Percentiles rank a stretch among this genome's conserved stretches.
Evolutionary conservation across 441 rosid species (phyloP).

Genomic region (Gossypium lobatum): DNA sequence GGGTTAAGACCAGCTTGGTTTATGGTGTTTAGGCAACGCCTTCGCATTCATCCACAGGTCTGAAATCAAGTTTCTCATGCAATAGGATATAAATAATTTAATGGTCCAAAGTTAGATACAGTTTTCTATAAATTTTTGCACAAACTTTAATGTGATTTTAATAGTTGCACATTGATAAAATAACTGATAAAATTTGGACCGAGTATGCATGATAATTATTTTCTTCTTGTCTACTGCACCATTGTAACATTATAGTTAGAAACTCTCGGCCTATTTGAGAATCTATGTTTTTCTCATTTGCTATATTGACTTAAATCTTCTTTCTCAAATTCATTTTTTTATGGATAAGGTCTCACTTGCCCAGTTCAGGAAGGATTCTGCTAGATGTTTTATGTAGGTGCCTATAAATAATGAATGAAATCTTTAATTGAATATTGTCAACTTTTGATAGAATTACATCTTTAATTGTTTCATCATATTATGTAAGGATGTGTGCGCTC

Average conservation of each 20-base stretch:
- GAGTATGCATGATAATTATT: not conserved
- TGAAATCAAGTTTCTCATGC: constrained; percentile 17
- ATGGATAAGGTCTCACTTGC: not conserved
- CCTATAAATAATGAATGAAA: not conserved
- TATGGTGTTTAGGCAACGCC: constrained; percentile 89
- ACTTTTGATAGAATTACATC: constrained; percentile 1
- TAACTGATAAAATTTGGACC: not conserved
- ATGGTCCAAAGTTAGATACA: not conserved
- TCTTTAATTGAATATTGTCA: not conserved
- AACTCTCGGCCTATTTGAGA: not conserved
- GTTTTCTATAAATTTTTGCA: constrained; percentile 2
- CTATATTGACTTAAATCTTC: not conserved
- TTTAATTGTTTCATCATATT: not conserved
- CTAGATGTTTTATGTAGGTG: not conserved
- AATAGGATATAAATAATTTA: not conserved
- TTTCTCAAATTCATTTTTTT: not conserved
- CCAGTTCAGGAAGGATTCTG: not conserved
- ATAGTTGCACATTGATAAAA: not conserved
- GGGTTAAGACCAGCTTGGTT: constrained; percentile 97
- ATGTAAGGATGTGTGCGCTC: constrained; percentile 1
- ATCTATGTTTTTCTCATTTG: not conserved
- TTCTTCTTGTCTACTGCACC: not conserved
- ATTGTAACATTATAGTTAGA: not conserved
- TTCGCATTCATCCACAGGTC: constrained; percentile 97
- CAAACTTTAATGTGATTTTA: constrained; percentile 5